A percentile compares a stretch with the other conserved stretches of the same genome.
These are phyloP conservation scores for Aspergillus baeticus DNA, from an alignment of 495 filamentous ascomycete species.

Conservation along the genomic window DNA sequence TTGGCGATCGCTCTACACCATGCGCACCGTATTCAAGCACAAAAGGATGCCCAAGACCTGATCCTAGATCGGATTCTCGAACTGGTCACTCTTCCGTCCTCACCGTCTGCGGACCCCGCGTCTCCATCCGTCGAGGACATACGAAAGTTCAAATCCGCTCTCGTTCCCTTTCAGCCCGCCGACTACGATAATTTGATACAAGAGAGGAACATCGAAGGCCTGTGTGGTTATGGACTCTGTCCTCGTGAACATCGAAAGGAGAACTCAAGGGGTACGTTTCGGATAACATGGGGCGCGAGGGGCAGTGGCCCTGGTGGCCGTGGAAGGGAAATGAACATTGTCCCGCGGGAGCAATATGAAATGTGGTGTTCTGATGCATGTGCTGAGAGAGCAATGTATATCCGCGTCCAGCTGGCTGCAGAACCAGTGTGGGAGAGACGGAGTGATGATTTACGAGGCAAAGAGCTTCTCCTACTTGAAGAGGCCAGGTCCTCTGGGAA, in stretches of 20 bases:
- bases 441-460: conserved; percentile 35
- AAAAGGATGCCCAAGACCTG: conserved; percentile 67
- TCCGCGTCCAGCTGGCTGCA: conserved; percentile 81
- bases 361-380: conserved; percentile 87
- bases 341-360: conserved; percentile 67
- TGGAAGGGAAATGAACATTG: conserved; percentile 53
- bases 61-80: conserved; percentile 69
- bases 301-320: conserved; percentile 52
- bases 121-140: conserved; percentile 58
- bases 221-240: conserved; percentile 85
- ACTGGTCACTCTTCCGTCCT: conserved; percentile 61
- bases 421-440: conserved; percentile 74
- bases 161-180: conserved; percentile 72
- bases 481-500: conserved; percentile 32
- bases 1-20: conserved; percentile 71
- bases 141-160: conserved; percentile 50
- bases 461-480: conserved; percentile 54
- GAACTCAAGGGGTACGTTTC: conserved; percentile 41
- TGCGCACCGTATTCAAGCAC: conserved; percentile 73
- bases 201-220: conserved; percentile 76
- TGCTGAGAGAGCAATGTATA: conserved; percentile 72
- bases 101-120: conserved; percentile 51
- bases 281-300: conserved; percentile 47
- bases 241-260: conserved; percentile 50
- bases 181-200: conserved; percentile 86